Percentiles rank a stretch among this genome's conserved stretches.
Conservation (phyloP, 106 monocot species). For the Dendrobium officinale region DNA sequence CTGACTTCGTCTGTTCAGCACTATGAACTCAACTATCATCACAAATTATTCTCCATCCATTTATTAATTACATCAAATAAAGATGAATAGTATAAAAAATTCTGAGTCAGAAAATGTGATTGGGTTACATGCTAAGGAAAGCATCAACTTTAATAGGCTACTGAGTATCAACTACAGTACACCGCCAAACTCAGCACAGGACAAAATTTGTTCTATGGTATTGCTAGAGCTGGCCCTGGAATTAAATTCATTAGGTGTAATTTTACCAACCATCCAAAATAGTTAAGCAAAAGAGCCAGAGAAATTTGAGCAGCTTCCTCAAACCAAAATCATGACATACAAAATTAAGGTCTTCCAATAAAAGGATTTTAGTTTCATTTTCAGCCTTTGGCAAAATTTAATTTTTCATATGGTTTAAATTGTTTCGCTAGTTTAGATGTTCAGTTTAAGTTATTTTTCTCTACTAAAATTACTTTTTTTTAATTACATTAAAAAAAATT, state of each 20-base stretch:
- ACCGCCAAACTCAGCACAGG: too few relatives aligned
- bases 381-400: background rate
- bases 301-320: background rate
- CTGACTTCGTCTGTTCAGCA: background rate
- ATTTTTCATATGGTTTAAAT: too few relatives aligned
- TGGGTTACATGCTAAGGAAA: background rate
- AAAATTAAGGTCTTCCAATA: background rate
- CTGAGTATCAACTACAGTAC: background rate
- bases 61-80: background rate
- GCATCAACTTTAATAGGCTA: background rate
- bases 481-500: too few relatives aligned
- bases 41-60: background rate
- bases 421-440: too few relatives aligned
- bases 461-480: too few relatives aligned
- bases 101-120: background rate
- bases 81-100: background rate
- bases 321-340: background rate
- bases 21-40: background rate
- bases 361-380: background rate
- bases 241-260: background rate
- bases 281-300: background rate
- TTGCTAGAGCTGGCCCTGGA: background rate
- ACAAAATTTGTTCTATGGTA: too few relatives aligned
- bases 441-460: too few relatives aligned
- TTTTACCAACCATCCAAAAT: background rate